A percentile compares a stretch with the other conserved stretches of the same genome.
Evolutionary conservation across 805 yeast genomes (phyloP).

Genomic region (Yarrowia sp.): DNA sequence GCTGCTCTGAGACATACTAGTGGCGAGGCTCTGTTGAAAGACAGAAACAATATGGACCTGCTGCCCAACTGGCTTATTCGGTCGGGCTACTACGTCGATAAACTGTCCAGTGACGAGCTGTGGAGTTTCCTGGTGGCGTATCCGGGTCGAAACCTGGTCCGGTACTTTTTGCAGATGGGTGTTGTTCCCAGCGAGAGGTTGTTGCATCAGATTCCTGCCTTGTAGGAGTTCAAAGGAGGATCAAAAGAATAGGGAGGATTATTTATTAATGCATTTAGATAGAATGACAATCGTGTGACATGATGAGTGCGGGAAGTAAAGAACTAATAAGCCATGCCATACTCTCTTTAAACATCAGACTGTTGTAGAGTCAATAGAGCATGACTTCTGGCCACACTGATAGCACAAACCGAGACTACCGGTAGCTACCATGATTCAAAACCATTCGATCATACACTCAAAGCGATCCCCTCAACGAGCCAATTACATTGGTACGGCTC

Average conservation of each 20-base stretch:
- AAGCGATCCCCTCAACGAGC: too few relatives aligned
- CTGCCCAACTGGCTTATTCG: slow-evolving; percentile 28
- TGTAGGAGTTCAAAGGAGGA: not conserved
- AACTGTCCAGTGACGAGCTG: slow-evolving; percentile 4
- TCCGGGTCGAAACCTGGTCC: not conserved
- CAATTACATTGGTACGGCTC: too few relatives aligned
- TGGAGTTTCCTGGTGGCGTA: slow-evolving; percentile 3
- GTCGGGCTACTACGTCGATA: slow-evolving; percentile 24
- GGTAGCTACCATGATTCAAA: too few relatives aligned
- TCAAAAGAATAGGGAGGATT: not conserved
- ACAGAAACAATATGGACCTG: slow-evolving; percentile 6
- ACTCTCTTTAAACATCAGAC: too few relatives aligned
- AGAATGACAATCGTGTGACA: too few relatives aligned
- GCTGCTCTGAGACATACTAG: not conserved
- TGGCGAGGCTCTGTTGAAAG: not conserved
- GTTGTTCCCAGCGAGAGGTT: slow-evolving; percentile 7
- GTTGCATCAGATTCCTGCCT: slow-evolving; percentile 10
- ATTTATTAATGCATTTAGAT: slow-evolving; percentile 9
- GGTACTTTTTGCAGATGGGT: slow-evolving; percentile 11
- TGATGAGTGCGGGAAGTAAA: too few relatives aligned
- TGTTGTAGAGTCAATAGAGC: too few relatives aligned
- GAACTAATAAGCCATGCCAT: too few relatives aligned
- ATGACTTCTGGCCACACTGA: too few relatives aligned
- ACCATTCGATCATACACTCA: too few relatives aligned
- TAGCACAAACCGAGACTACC: too few relatives aligned